Base-by-base conservation (phyloP, 192 early-diverging fungal species). In the Phlyctochytrium bullatum region DNA sequence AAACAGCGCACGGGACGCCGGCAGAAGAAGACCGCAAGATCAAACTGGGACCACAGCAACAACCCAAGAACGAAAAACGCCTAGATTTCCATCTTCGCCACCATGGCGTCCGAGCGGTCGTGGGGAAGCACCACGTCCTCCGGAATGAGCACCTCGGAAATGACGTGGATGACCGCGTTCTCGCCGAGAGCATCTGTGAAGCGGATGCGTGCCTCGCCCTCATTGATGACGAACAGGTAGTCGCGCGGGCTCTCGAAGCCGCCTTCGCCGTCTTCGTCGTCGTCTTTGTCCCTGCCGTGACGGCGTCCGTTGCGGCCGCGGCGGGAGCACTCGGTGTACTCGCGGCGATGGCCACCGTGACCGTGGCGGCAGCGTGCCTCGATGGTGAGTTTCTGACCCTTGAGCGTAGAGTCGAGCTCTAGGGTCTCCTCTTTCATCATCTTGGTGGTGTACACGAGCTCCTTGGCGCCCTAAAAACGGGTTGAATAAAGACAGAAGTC, bases 101-200 rank as follows among this genome's bases (percentile, higher is more conserved):
- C n/a, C n/a, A n/a, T n/a, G n/a, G n/a, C n/a, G n/a, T n/a, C n/a
- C n/a, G n/a, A n/a, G n/a, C n/a, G n/a, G n/a, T n/a, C n/a, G n/a
- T n/a, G n/a, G n/a, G n/a, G n/a, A n/a, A n/a, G n/a, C n/a, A n/a
- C n/a, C n/a, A n/a, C n/a, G n/a, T n/a, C n/a, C n/a, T n/a, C n/a
- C n/a, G n/a, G n/a, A n/a, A n/a, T n/a, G 25, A 77, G 52, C 20
- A 75, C 64, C 31, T 62, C 40, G 67, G 70, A 34, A 59, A 75
- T 61, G 67, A 74, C 53, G 51, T 77, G 76, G n/a, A 77, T 62
- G 33, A 59, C 76, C 36, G 52, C 76, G 57, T 77, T 77, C 1
- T n/a, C 74, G 27, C 62, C 62, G 24, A 66, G 14, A 58, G 16
- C 30, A 30, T 67, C 60, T n/a, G 25, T 32, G 24, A 69, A 2